Base-by-base conservation (phyloP, 1,139 yeast species). In the Candida tropicalis region DNA sequence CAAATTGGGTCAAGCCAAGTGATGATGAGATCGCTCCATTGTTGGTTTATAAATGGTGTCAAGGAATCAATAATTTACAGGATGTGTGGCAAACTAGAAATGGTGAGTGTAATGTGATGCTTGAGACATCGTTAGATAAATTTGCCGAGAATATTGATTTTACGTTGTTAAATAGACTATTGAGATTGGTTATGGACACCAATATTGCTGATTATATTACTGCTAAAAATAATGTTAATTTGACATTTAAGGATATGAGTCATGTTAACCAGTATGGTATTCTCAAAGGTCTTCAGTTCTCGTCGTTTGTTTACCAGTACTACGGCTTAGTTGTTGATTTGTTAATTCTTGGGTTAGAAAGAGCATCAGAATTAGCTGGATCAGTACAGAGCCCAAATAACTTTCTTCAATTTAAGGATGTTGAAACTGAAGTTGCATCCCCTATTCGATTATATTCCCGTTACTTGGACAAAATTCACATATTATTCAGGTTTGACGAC, bases 1-100 rank as follows among this genome's bases (percentile, higher is more conserved):
- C 99, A 3, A 85, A 85, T 58, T 95, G 99, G 99, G 75, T 93
- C 37, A 93, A 95, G 59, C 99, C 99, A 4, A 83, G 88, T 52
- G 99, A 93, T 57, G 81, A 89, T 24, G 99, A 95, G 59, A 87
- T 93, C 18, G 95, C 98, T 0, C 99, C 97, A 0, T 65, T 91
- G 33, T 69, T 91, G 48, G 96, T 87, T 0, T 91, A 93, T 65
- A 93, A 91, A 59, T 93, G 97, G 97, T 83, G 91, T 55, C 96
- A 88, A 57, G 97, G 97, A n/a, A 75, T 93, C 44, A 93, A 90
- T 59, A 89, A 90, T 54, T 64, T 90, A 41, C 68, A 78, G 7
- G 73, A 81, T 35, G 86, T 91, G 1, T 93, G 99, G 99, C 81
- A 83, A 40, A 79, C 84, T 1, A 63, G 76, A 0, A 70, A 80